Base-by-base conservation (phyloP, 176 grass and related monocot species). In the Oryza nivara region DNA sequence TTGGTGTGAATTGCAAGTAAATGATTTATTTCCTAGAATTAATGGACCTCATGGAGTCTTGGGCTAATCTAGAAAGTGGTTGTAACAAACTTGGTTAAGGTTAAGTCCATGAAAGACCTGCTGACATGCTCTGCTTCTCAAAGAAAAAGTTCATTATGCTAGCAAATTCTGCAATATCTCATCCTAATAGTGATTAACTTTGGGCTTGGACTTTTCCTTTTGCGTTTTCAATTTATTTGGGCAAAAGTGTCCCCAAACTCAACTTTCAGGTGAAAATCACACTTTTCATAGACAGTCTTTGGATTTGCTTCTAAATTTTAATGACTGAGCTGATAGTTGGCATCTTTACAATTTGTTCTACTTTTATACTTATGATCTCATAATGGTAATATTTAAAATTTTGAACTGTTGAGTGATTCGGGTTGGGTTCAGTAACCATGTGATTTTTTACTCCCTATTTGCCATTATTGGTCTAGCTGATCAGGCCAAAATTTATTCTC, bases 111-210 rank as follows among this genome's bases (percentile, higher is more conserved):
- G 4, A 19, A 56, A 56, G 52, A 56, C 17, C 52, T 19, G 6
- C 52, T 56, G 52, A 19, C 17, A 20, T 19, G 47, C 20, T 56
- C 17, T 56, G 52, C 52, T 56, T 54, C 52, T 56, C 17, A 19
- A 56, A 56, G 52, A 20, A 19, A 56, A 56, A 7, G 1, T 20
- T 70, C 79, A 70, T 40, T 72, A 82, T 61, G 26, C 70, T 51
- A 73, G 23, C 69, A 82, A 82, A 46, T 71, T 17, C 6, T 73
- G 58, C 40, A 73, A 25, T 63, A 11, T 32, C 51, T 72, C 15
- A 17, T 72, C 51, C 15, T 72, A 43, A 44, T 61, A 60, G 34
- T 72, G 68, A 63, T 63, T 23, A 72, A 38, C 36, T 38, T 38
- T 38, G 36, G 6, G 16, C 15, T 32, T 4, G 0, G 11, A 65